These are phyloP conservation scores for Fistulinella prunicolor DNA, from an alignment of 768 basidiomycete species.

Conservation along the genomic window DNA sequence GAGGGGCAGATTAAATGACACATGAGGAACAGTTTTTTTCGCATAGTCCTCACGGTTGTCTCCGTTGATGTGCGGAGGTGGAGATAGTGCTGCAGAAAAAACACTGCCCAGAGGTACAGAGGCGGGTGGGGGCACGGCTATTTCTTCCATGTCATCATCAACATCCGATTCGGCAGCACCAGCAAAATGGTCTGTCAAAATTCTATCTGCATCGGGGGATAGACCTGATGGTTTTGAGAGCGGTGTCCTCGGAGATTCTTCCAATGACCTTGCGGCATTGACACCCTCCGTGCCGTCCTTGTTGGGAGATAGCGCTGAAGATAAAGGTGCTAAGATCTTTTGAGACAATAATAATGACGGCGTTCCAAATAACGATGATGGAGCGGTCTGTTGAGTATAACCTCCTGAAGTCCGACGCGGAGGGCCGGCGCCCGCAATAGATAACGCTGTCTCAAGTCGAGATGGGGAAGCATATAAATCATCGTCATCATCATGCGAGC, in stretches of 20 bases:
- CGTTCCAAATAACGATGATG: constrained; percentile 35
- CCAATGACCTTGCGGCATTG: constrained; percentile 1
- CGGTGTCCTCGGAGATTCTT: constrained; percentile 6
- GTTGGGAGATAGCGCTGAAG: not conserved
- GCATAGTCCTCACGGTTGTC: constrained; percentile 7
- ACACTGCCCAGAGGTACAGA: not conserved
- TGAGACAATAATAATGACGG: constrained; percentile 33
- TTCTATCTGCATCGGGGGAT: not conserved
- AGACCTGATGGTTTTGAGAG: not conserved
- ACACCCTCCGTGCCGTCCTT: not conserved
- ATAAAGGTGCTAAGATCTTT: not conserved
- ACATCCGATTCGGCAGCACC: constrained; percentile 13
- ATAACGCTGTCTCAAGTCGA: constrained; percentile 62
- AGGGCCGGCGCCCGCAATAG: constrained; percentile 60
- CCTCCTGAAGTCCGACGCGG: constrained; percentile 20
- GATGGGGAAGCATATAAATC: constrained; percentile 51
- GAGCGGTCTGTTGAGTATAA: constrained; percentile 11
- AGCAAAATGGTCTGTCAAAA: not conserved
- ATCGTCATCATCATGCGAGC: constrained; percentile 35
- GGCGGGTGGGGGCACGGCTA: constrained; percentile 10
- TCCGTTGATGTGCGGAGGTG: constrained; percentile 16
- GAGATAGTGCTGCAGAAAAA: constrained; percentile 9
- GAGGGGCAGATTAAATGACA: constrained; percentile 4
- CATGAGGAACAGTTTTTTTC: not conserved
- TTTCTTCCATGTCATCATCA: constrained; percentile 42